Evolutionary conservation across 208 protist genomes (phyloP), one percentile per base, ranked within the genome.

Genomic region (Trypanosoma avium): DNA sequence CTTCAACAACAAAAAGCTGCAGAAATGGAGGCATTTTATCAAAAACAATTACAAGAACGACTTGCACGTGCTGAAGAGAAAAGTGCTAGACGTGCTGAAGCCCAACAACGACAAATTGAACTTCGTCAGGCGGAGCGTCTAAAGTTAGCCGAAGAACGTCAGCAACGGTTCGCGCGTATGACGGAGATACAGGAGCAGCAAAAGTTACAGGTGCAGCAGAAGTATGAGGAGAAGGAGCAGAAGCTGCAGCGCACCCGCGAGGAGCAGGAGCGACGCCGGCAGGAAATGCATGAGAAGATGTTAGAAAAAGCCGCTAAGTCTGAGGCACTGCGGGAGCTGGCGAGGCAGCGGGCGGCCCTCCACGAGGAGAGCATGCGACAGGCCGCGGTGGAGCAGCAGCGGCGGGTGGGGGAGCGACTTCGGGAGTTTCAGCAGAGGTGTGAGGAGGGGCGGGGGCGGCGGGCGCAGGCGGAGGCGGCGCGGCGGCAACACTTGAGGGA

Each of bases 91-190:
- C 70, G 79, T 5, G 24, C 56, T 19, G 85, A 75, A n/a, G 85
- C 88, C 22, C 73, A 77, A 43, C 65, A 81, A 69, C 68, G 65
- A 36, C 70, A 79, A 38, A 40, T 61, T 21, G 56, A 72, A 64
- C 53, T 30, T 3, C 54, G 68, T 35, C 82, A 74, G 19, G 38
- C 70, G 42, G 47, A 78, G 53, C 69, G 73, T 15, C 60, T 65
- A 59, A 75, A 61, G 32, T 57, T 68, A 43, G 84, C 80, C 50
- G 79, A 68, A 61, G 81, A 89, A 72, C 88, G 84, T 33, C 71
- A 63, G n/a, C 61, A 52, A 29, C 83, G 81, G 22, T 64, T 88
- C 52, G 77, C 77, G 48, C 80, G 79, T 50, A 78, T 73, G 47
- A 70, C 72, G 22, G 67, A 75, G 42, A 0, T 61, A n/a, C 68